Percentiles rank a stretch among this genome's conserved stretches.
These are phyloP conservation scores for Fusarium pseudograminearum DNA, from an alignment of 2,329 filamentous ascomycete genomes.

Conservation along the genomic window DNA sequence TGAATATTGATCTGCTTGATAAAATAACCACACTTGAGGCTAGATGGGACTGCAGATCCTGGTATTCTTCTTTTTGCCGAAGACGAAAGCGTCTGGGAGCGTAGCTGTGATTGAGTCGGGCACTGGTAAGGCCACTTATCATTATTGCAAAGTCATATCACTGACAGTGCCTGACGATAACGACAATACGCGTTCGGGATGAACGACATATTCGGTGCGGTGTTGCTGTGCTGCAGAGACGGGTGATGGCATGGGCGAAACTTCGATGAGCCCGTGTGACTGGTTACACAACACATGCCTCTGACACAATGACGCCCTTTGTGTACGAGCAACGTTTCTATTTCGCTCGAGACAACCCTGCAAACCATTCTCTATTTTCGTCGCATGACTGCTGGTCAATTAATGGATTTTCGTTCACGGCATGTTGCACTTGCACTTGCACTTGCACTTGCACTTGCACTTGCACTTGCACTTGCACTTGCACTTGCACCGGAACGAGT, in stretches of 20 bases:
- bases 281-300: conserved; percentile 12
- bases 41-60: not conserved
- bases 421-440: conserved; percentile 5
- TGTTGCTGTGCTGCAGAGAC: conserved; percentile 24
- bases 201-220: conserved; percentile 3
- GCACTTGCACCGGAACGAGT: not conserved
- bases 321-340: not conserved
- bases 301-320: conserved; percentile 14
- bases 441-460: no score
- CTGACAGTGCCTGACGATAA: not conserved
- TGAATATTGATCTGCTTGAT: not conserved
- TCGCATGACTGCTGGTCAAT: not conserved
- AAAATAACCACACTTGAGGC: conserved; percentile 8
- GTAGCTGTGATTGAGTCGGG: not conserved
- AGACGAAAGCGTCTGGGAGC: not conserved
- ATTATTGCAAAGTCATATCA: not conserved
- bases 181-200: not conserved
- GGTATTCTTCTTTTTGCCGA: not conserved
- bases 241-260: conserved; percentile 41
- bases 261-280: conserved; percentile 36
- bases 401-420: not conserved
- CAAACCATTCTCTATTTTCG: not conserved
- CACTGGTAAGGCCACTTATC: not conserved
- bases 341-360: not conserved
- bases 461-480: no score